Evolutionary conservation across 257 asterid genomes (phyloP).

Genomic region (Nicotiana benthamiana): DNA sequence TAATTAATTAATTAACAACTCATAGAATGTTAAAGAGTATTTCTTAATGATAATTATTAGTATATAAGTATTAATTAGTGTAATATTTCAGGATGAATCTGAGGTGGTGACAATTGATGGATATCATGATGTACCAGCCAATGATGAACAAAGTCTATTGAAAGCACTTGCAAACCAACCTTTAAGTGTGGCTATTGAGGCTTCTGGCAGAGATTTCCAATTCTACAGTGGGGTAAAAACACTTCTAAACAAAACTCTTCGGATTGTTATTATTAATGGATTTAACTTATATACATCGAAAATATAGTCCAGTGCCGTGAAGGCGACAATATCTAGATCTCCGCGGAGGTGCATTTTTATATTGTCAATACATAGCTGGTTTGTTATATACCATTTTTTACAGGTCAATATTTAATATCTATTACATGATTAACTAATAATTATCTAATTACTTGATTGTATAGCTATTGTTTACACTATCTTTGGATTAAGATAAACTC

Average conservation of each 20-base stretch:
- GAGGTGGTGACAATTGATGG: slow-evolving; percentile 29
- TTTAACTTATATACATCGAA: too few relatives aligned
- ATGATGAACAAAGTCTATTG: slow-evolving; percentile 27
- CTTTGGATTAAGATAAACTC: too few relatives aligned
- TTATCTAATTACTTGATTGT: too few relatives aligned
- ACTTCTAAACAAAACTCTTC: too few relatives aligned
- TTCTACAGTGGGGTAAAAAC: slow-evolving; percentile 29
- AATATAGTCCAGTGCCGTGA: too few relatives aligned
- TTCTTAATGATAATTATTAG: neutral
- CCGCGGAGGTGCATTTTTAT: too few relatives aligned
- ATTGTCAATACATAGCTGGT: too few relatives aligned
- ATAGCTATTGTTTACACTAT: too few relatives aligned
- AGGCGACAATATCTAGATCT: too few relatives aligned
- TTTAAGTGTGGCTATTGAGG: slow-evolving; percentile 34
- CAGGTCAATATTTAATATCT: too few relatives aligned
- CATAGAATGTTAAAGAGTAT: neutral
- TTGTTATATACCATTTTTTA: too few relatives aligned
- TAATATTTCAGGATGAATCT: slow-evolving; percentile 19
- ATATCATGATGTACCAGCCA: slow-evolving; percentile 31
- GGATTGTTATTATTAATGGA: neutral
- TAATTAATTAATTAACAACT: neutral
- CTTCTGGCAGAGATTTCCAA: slow-evolving; percentile 35
- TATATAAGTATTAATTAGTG: neutral
- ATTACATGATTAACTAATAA: too few relatives aligned
- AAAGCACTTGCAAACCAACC: slow-evolving; percentile 43